A percentile compares a stretch with the other conserved stretches of the same genome.
These are phyloP conservation scores for Coemansia sp. DNA, from an alignment of 192 early-diverging fungal genomes.

Conservation along the genomic window DNA sequence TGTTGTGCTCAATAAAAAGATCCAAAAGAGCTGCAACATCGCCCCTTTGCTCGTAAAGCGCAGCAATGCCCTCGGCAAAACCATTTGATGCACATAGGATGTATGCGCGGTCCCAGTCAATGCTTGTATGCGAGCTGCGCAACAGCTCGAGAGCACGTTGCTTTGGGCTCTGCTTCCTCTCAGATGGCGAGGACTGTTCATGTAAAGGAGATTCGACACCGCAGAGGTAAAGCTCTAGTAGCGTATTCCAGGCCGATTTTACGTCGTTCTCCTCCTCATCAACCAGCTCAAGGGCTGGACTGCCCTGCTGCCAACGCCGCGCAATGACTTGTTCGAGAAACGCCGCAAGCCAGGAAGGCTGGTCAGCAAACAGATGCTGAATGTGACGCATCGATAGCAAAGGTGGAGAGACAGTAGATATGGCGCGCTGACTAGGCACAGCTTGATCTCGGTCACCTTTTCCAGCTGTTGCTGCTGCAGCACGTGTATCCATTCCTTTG, in stretches of 20 bases:
- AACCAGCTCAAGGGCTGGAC: constrained; percentile 18
- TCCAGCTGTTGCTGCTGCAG: not conserved
- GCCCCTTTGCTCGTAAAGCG: constrained; percentile 80
- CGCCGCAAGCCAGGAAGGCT: constrained; percentile 70
- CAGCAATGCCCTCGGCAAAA: constrained; percentile 84
- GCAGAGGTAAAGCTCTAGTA: constrained; percentile 87
- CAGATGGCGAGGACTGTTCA: constrained; percentile 10
- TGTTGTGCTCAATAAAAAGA: constrained; percentile 70
- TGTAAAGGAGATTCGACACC: constrained; percentile 48
- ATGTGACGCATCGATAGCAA: constrained; percentile 63
- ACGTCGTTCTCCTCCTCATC: constrained; percentile 58
- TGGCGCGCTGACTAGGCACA: not conserved
- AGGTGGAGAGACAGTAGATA: not conserved
- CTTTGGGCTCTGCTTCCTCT: constrained; percentile 28
- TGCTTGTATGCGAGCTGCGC: constrained; percentile 64
- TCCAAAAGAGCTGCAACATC: constrained; percentile 73
- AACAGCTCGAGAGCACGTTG: constrained; percentile 73
- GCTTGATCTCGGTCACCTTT: not conserved
- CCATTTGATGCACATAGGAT: constrained; percentile 83
- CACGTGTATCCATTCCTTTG: constrained; percentile 37
- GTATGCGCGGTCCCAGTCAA: constrained; percentile 90
- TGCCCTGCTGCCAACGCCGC: constrained; percentile 61
- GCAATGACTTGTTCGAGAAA: constrained; percentile 88
- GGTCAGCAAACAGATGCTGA: constrained; percentile 85
- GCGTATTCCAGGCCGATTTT: constrained; percentile 83